phyloP scores from a whole-genome alignment of 805 yeast genomes.

The Sugiyamaella lignohabitans region DNA sequence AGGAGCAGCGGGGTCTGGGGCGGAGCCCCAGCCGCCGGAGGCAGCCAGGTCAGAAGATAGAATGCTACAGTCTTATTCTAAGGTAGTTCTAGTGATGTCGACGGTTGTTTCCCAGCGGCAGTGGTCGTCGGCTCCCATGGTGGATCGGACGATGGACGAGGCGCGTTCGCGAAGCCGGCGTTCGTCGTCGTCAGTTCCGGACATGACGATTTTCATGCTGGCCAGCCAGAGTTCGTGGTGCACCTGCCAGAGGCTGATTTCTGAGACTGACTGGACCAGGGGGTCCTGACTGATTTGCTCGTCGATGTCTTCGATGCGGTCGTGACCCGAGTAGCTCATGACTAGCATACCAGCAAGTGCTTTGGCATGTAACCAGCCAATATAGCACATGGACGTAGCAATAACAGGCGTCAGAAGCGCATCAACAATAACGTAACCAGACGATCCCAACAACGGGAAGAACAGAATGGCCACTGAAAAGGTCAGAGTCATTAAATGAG shows the following conservation, averaged over 20 bases:
- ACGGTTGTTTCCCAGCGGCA: constrained; percentile 34
- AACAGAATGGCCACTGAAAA: constrained; percentile 29
- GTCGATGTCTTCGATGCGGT: constrained; percentile 27
- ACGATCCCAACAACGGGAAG: constrained; percentile 27
- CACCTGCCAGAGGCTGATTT: constrained; percentile 38
- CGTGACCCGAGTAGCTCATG: constrained; percentile 37
- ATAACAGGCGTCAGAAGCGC: constrained; percentile 33
- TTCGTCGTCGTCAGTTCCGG: constrained; percentile 31
- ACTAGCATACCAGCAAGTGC: constrained; percentile 39
- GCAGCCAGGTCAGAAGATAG: background rate
- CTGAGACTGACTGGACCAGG: constrained; percentile 27
- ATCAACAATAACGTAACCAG: constrained; percentile 28
- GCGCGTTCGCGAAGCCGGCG: constrained; percentile 29
- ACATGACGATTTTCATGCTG: constrained; percentile 30
- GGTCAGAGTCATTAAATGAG: constrained; percentile 29
- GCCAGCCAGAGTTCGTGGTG: constrained; percentile 39
- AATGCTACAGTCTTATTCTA: constrained; percentile 4
- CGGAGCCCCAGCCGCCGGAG: background rate
- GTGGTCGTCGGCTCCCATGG: constrained; percentile 20
- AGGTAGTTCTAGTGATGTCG: constrained; percentile 26
- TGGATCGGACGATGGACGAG: constrained; percentile 21
- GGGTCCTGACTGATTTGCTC: constrained; percentile 23
- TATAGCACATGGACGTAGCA: constrained; percentile 35
- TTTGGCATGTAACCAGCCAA: constrained; percentile 37
- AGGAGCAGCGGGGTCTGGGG: background rate